These are phyloP conservation scores for Pythium phragmiticola DNA, from an alignment of 352 stramenopile genomes.

Conservation along the genomic window DNA sequence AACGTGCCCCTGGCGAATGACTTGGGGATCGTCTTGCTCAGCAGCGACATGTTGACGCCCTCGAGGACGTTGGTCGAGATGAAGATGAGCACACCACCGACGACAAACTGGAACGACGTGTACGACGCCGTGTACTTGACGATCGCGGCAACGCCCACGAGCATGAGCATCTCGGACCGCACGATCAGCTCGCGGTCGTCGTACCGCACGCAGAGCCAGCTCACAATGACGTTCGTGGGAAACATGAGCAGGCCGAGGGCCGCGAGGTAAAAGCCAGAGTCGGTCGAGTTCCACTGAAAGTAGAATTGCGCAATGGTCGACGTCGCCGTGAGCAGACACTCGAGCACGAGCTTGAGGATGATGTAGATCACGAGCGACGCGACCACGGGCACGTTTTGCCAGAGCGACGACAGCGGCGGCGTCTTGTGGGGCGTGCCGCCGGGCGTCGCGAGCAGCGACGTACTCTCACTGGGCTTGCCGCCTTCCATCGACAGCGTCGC, in stretches of 20 bases:
- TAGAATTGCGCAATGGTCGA: constrained; percentile 88
- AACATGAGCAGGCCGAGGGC: constrained; percentile 91
- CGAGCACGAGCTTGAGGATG: constrained; percentile 90
- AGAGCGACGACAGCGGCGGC: constrained; percentile 55
- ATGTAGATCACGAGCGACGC: constrained; percentile 87
- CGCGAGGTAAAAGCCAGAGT: constrained; percentile 87
- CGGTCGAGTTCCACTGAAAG: constrained; percentile 87
- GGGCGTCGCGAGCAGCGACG: constrained; percentile 36
- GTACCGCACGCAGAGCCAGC: constrained; percentile 86
- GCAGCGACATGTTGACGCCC: constrained; percentile 91
- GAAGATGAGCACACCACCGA: constrained; percentile 89
- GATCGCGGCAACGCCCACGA: constrained; percentile 86
- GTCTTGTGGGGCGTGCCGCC: constrained; percentile 16
- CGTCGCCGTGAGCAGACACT: constrained; percentile 84
- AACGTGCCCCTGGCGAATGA: constrained; percentile 92
- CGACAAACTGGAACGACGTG: constrained; percentile 83
- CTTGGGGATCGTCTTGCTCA: constrained; percentile 94
- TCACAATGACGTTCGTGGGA: constrained; percentile 89
- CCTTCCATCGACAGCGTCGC: constrained; percentile 43
- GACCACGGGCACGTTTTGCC: constrained; percentile 75
- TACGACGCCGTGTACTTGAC: constrained; percentile 90
- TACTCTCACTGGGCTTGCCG: constrained; percentile 39
- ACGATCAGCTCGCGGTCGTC: constrained; percentile 93
- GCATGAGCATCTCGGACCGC: constrained; percentile 82
- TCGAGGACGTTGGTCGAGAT: constrained; percentile 92